Evolutionary conservation across 2,329 filamentous ascomycete species (phyloP).

Genomic region (Paramyrothecium roridum): DNA sequence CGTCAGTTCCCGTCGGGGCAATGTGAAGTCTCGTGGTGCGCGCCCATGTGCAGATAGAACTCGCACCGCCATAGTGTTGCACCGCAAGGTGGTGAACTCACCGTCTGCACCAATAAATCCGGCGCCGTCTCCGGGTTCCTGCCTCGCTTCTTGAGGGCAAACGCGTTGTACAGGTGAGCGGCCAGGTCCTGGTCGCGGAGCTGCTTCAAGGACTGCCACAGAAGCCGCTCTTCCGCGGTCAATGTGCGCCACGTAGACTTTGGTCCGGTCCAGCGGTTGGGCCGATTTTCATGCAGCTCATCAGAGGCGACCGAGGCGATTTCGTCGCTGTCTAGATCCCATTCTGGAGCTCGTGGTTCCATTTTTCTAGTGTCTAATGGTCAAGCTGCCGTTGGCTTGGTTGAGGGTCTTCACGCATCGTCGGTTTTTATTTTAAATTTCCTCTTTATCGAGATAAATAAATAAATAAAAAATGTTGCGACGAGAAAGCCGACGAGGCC

Average conservation of each 20-base stretch:
- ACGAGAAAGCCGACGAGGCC: too few relatives aligned
- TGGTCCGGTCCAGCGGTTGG: conserved; percentile 71
- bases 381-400: neutral
- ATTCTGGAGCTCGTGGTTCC: conserved; percentile 13
- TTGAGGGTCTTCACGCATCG: too few relatives aligned
- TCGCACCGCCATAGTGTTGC: neutral
- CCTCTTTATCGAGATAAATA: too few relatives aligned
- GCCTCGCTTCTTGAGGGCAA: conserved; percentile 55
- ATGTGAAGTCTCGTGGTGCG: too few relatives aligned
- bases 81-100: conserved; percentile 9
- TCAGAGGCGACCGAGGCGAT: conserved; percentile 44
- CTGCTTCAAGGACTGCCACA: conserved; percentile 61
- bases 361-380: neutral
- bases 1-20: neutral
- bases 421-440: too few relatives aligned
- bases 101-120: conserved; percentile 23
- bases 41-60: too few relatives aligned
- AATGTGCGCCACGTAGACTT: conserved; percentile 63
- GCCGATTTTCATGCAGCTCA: conserved; percentile 47
- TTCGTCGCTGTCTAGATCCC: conserved; percentile 44
- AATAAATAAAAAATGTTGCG: too few relatives aligned
- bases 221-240: conserved; percentile 60
- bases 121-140: conserved; percentile 19
- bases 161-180: conserved; percentile 76
- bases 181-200: conserved; percentile 64